Percentiles rank a stretch among this genome's conserved stretches.
phyloP scores from a whole-genome alignment of 257 asterid species.

The Osmanthus fragrans region DNA sequence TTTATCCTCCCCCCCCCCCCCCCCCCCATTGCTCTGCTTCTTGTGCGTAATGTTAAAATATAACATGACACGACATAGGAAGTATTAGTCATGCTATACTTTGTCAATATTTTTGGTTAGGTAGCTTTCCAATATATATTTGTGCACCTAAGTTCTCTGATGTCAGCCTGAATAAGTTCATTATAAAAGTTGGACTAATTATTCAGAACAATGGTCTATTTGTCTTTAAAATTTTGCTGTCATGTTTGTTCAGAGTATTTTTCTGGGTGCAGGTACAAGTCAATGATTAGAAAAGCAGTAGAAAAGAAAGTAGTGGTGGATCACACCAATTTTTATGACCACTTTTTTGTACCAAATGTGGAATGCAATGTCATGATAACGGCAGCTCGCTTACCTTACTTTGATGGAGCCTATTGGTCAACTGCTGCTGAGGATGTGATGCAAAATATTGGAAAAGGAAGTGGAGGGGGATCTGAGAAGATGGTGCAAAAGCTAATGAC shows the following conservation, averaged over 20 bases:
- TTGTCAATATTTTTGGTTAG: neutral
- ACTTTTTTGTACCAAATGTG: conserved; percentile 52
- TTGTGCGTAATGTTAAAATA: neutral
- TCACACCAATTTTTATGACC: conserved; percentile 52
- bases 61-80: neutral
- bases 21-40: no score
- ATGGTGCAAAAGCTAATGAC: conserved; percentile 34
- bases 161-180: neutral
- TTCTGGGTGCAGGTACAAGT: conserved; percentile 55
- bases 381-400: conserved; percentile 72
- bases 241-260: conserved; percentile 3
- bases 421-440: conserved; percentile 51
- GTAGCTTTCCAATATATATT: conserved; percentile 4
- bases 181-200: neutral
- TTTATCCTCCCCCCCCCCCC: conserved; percentile 3
- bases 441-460: conserved; percentile 37
- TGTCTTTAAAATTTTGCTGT: neutral
- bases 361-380: conserved; percentile 52
- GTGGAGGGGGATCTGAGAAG: conserved; percentile 30
- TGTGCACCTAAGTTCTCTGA: neutral
- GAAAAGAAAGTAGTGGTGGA: conserved; percentile 59
- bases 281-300: conserved; percentile 56
- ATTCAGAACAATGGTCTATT: neutral
- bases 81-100: neutral
- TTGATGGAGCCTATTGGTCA: conserved; percentile 76